Base-by-base conservation (phyloP, 495 filamentous ascomycete species). In the Chaetomium cochliodes region DNA sequence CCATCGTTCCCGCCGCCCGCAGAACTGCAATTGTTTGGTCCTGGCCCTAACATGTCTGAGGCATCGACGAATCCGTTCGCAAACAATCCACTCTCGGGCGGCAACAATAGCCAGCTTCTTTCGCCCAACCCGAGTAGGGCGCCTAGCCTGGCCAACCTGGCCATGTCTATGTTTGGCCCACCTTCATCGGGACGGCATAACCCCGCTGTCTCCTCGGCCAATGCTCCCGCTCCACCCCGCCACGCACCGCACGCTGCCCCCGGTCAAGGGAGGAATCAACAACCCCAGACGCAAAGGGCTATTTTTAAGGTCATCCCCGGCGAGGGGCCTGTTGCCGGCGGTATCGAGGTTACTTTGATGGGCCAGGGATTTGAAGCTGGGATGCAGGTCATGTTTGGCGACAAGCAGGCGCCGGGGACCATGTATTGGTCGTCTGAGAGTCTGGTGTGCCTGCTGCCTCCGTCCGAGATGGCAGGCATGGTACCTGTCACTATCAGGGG, bases 381-480 rank as follows among this genome's bases (percentile, higher is more conserved):
- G 6, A 84, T 93, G 70, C 89, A 91, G 60, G 91, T 96, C 63
- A 87, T 92, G 69, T 97, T 97, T 74, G 93, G 92, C 20, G 87
- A 91, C 51, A 82, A 81, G 5, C 80, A 85, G 41, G 93, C 93
- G 12, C 88, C 86, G 1, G 90, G 88, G 12, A 93, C 90, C 13
- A 91, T 89, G 1, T 96, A 82, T 69, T 96, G 91, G 88, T 90
- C 90, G 25, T 85, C 89, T 58, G 87, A 85, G 50, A 90, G 89
- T 22, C 79, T 97, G n/a, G 90, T 96, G 47, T 96, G 91, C 71
- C 77, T 92, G 41, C 80, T 93, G 0, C 93, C 93, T 25, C 91
- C 93, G 3, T 86, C 88, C 33, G 75, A 84, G 15, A 79, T 80
- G 50, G 80, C 90, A 1, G 90, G 92, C 15, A 75, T 82, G 41